Conservation (phyloP, 2,329 filamentous ascomycete species). For the Penicillium sp. region DNA sequence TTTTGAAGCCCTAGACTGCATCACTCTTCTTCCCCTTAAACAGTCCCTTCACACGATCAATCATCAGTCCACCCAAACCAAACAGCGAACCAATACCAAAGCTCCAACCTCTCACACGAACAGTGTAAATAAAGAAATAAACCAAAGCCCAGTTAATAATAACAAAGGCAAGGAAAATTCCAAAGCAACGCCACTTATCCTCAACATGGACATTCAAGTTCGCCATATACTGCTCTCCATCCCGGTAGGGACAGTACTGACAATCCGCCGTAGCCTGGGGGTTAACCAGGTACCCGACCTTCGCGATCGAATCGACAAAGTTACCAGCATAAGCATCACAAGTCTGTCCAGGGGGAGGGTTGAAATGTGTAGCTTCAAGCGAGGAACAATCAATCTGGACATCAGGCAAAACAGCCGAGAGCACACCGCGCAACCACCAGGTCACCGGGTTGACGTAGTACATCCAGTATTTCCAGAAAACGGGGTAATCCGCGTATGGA, state of each 20-base stretch:
- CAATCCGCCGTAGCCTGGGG: conserved; percentile 59
- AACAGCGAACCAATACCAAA: conserved; percentile 67
- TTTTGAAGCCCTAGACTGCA: conserved; percentile 15
- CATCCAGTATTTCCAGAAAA: conserved; percentile 72
- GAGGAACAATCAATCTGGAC: conserved; percentile 53
- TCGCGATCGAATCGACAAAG: conserved; percentile 54
- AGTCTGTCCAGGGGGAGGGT: conserved; percentile 63
- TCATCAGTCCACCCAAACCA: conserved; percentile 45
- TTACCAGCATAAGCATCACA: conserved; percentile 64
- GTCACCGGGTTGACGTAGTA: conserved; percentile 69
- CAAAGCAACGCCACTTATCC: conserved; percentile 72
- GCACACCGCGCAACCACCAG: conserved; percentile 70
- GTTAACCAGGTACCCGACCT: conserved; percentile 64
- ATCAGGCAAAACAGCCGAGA: conserved; percentile 61
- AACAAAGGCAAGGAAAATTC: conserved; percentile 70
- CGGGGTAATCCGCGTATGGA: conserved; percentile 63
- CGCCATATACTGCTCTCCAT: conserved; percentile 66
- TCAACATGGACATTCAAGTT: conserved; percentile 55
- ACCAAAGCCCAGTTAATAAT: conserved; percentile 70
- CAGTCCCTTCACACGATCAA: conserved; percentile 34
- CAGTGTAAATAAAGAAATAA: conserved; percentile 75
- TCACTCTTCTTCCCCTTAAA: conserved; percentile 26
- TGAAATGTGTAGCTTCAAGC: conserved; percentile 64
- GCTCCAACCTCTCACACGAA: conserved; percentile 67
- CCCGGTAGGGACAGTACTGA: conserved; percentile 67